Base-by-base conservation (phyloP, 257 asterid genomes). In the Craterostigma plantagineum region DNA sequence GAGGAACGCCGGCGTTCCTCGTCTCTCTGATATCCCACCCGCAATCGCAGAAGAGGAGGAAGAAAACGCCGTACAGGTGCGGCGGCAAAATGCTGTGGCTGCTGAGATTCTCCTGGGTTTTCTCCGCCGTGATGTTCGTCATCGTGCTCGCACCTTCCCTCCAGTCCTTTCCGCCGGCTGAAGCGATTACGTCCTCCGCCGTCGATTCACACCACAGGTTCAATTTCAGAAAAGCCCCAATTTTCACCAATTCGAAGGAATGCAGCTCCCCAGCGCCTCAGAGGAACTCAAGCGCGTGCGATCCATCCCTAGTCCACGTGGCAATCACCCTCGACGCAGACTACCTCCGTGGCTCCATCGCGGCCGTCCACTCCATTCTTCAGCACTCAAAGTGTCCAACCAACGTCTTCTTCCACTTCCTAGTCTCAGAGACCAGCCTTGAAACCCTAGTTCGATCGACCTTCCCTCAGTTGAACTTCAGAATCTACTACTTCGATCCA, bases 1-100 rank as follows among this genome's bases (percentile, higher is more conserved):
- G 65, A 54, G 76, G 64, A 56, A 50, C 71, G 33, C 46, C 50
- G 39, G 48, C 61, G 35, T 60, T 23, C 30, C 30, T 23, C 30
- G 6, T 23, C 30, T 6, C 30, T 23, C 30, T 23, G 30, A 23
- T 2, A 23, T 2, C 30, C 2, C 6, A 23, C 30, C 30, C 30
- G 4, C 4, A 23, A 23, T 23, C 30, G 30, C 2, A 23, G 6
- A 23, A 23, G 30, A 23, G 30, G 30, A 23, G 6, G 30, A 23
- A 23, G 30, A 23, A 23, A 23, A 2, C 30, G 30, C 30, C 30
- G 30, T 6, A 23, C 30, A 23, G 30, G 30, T 23, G 30, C 30
- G 6, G 30, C 30, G 6, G 30, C 6, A 23, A 23, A 23, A 23
- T 23, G 30, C 30, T 23, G 30, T 23, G 30, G 30, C 2, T 23